Percentiles rank a stretch among this genome's conserved stretches.
Evolutionary conservation across 768 basidiomycete species (phyloP).

Genomic region (Chalciporus pseudorubinellus): DNA sequence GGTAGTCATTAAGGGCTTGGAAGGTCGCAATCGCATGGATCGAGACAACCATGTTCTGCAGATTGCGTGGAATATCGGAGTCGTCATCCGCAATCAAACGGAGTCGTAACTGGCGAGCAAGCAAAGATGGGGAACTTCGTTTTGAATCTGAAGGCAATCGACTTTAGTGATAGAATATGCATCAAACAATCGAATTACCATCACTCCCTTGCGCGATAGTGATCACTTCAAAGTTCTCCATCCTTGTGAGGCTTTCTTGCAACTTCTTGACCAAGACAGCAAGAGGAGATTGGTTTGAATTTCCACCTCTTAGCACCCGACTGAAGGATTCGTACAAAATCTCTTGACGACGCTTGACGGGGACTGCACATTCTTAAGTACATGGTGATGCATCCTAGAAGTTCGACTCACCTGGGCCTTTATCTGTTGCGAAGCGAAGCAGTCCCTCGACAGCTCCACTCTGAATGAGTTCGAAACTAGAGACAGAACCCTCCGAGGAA

Average conservation of each 20-base stretch:
- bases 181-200: constrained; percentile 43
- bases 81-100: constrained; percentile 88
- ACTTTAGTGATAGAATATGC: constrained; percentile 3
- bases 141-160: constrained; percentile 62
- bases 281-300: constrained; percentile 55
- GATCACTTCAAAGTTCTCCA: constrained; percentile 94
- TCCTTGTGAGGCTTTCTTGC: constrained; percentile 91
- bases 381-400: too few relatives aligned
- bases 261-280: constrained; percentile 88
- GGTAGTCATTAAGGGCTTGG: constrained; percentile 94
- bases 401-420: too few relatives aligned
- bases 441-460: constrained; percentile 90
- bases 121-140: constrained; percentile 83
- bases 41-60: constrained; percentile 91
- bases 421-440: constrained; percentile 76
- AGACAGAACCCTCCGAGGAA: constrained; percentile 73
- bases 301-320: constrained; percentile 45
- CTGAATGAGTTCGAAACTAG: constrained; percentile 93
- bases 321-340: constrained; percentile 79
- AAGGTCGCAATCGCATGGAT: constrained; percentile 99
- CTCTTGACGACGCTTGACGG: constrained; percentile 63
- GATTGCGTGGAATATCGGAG: constrained; percentile 79
- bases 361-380: constrained; percentile 54
- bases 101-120: constrained; percentile 90
- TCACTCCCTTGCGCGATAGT: constrained; percentile 83